A percentile compares a stretch with the other conserved stretches of the same genome.
Evolutionary conservation across 1,284 basidiomycete species (phyloP).

Genomic region (Bondarzewia mesenterica): DNA sequence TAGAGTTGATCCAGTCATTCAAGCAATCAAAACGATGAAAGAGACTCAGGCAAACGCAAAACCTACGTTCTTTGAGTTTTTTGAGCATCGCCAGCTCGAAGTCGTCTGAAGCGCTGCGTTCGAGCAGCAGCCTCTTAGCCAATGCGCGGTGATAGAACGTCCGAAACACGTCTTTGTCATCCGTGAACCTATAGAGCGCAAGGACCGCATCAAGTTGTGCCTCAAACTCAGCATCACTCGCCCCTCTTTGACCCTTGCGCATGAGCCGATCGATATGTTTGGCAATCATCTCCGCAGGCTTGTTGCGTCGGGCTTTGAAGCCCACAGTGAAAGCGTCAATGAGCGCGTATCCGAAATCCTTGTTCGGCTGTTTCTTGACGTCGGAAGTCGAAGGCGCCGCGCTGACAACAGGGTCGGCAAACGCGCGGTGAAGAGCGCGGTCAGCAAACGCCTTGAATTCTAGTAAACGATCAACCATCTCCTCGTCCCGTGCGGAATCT

Average conservation of each 20-base stretch:
- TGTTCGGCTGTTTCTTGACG: slow-evolving; percentile 27
- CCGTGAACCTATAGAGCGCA: slow-evolving; percentile 80
- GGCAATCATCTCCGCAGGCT: slow-evolving; percentile 93
- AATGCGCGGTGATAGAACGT: slow-evolving; percentile 90
- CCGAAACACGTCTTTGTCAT: slow-evolving; percentile 90
- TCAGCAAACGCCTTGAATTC: slow-evolving; percentile 63
- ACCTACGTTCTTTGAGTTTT: slow-evolving; percentile 79
- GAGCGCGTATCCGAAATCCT: slow-evolving; percentile 53
- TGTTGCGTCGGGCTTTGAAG: slow-evolving; percentile 77
- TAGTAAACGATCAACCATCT: slow-evolving; percentile 76
- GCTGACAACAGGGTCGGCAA: slow-evolving; percentile 27
- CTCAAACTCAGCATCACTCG: slow-evolving; percentile 67
- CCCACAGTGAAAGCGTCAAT: slow-evolving; percentile 74
- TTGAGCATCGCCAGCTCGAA: slow-evolving; percentile 86
- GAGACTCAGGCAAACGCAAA: slow-evolving; percentile 22
- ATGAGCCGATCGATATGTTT: slow-evolving; percentile 84
- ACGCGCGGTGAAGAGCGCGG: slow-evolving; percentile 35
- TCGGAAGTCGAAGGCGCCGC: slow-evolving; percentile 18
- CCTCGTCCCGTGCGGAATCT: slow-evolving; percentile 50
- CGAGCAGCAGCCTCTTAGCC: slow-evolving; percentile 83
- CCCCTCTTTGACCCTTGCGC: slow-evolving; percentile 75
- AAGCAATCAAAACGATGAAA: neutral
- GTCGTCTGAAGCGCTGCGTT: slow-evolving; percentile 85
- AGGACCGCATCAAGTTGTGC: slow-evolving; percentile 70
- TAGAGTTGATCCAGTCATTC: slow-evolving; percentile 21